These are phyloP conservation scores for Cephaloascus fragrans DNA, from an alignment of 805 yeast species.

Conservation along the genomic window DNA sequence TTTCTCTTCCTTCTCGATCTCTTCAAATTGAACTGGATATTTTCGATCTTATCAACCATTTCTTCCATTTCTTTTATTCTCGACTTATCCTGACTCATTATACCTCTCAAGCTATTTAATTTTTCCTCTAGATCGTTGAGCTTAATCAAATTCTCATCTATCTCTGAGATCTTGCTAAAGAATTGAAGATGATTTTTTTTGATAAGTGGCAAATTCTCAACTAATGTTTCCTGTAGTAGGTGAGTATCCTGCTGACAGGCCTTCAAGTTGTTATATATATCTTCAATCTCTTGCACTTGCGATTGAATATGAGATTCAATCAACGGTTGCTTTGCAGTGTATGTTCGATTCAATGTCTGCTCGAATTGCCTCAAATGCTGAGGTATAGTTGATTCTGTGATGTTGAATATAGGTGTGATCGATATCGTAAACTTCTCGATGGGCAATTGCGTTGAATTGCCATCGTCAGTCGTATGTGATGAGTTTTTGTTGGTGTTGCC, in stretches of 20 bases:
- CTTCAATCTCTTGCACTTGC: neutral
- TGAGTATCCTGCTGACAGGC: neutral
- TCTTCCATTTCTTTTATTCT: neutral
- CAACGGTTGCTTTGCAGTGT: neutral
- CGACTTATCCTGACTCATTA: neutral
- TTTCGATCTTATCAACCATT: neutral
- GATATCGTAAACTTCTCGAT: neutral
- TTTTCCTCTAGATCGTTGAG: neutral
- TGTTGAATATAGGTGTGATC: neutral
- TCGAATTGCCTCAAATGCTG: neutral
- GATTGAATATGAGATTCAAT: neutral
- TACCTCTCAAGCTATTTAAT: neutral
- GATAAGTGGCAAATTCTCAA: neutral
- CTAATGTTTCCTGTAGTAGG: neutral
- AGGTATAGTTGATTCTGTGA: neutral
- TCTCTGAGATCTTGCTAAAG: neutral
- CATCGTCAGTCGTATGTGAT: too few relatives aligned
- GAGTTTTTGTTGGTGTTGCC: neutral
- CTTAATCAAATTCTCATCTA: neutral
- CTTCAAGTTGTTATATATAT: neutral
- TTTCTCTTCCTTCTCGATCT: neutral
- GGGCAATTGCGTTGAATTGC: neutral
- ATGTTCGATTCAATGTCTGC: neutral
- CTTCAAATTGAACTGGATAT: neutral
- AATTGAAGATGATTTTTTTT: neutral